Base-by-base conservation (phyloP, 225 moss, liverwort and hornwort species). In the Lunularia cruciata region DNA sequence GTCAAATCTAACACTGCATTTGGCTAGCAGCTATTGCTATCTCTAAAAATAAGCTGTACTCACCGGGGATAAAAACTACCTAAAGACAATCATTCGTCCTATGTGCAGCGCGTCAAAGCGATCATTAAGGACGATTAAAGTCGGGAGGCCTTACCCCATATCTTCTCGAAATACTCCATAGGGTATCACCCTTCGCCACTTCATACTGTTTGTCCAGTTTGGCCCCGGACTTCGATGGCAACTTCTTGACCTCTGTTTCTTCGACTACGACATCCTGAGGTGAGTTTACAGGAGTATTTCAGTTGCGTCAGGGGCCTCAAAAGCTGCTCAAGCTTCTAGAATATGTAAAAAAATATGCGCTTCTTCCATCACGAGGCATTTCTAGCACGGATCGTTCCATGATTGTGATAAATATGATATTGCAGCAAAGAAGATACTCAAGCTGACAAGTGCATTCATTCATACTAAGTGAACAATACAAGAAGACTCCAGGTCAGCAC, bases 171-270 rank as follows among this genome's bases (percentile, higher is more conserved):
- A 81, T 81, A 47, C 71, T 32, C 57, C 69, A 71, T 20, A 81
- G 67, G 20, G 81, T 81, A 35, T 81, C 81, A 47, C 81, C 81
- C 7, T 60, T 65, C 3, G 27, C 38, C 11, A 81, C 76, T 10
- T 25, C 39, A 48, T 81, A 74, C 2, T 74, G 70, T 37, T 9
- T n/a, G 45, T 35, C 49, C 9, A 36, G 28, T 49, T 36, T 67
- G 5, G 67, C 22, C 67, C 51, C 10, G 33, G 48, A 49, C 36
- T 10, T 36, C 49, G 63, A 64, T 1, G 63, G 62, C 40, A 38
- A 26, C 39, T 40, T 61, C 61, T 20, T 36, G 6, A 28, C 8
- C 16, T 45, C 30, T 8, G 28, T 28, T 32, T 31, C 47, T n/a
- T 20, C 47, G 8, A 19, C 18, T 58, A 3, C 28, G 7, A 19